Base-by-base conservation (phyloP, 495 filamentous ascomycete genomes). In the Penicillium desertorum region DNA sequence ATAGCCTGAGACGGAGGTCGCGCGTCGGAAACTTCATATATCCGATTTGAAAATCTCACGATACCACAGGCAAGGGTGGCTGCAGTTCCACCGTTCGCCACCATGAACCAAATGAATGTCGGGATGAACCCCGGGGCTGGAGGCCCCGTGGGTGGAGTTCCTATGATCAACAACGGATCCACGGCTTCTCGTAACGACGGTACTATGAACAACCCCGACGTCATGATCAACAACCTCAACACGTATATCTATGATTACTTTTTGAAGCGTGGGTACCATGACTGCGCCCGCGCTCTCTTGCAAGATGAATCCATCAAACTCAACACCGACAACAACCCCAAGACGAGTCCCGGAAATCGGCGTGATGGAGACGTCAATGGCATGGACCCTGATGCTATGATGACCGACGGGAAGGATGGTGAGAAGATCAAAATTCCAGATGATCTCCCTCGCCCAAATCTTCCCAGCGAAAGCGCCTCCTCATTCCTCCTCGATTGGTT, bases 241-340 rank as follows among this genome's bases (percentile, higher is more conserved):
- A 96, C 91, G 3, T 96, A 93, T 69, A 98, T 98, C 57, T 98
- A 98, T 78, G 92, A 96, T 64, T 97, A 98, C 70, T 92, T 98
- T 55, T 73, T 96, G 39, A 88, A 88, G 66, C 87, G 90, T 70
- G 81, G 82, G 51, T 87, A 95, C 79, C 87, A 83, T 63, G 88
- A 92, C 50, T 86, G 86, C 61, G 94, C 94, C 55, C 83, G 87
- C 62, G 81, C 85, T 17, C 76, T 97, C 39, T 71, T 89, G 45
- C 73, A 74, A 45, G 76, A 78, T 54, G 76, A 78, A 43, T 70
- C 67, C 14, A 67, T 77, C 58, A 78, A 77, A 52, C 54, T 79
- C 23, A 79, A 83, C 49, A 87, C 83, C 48, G 83, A 88, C 25
- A 83, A 83, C 36, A 70, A 83, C 42, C 76, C 79, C 22, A 85